Evolutionary conservation across 371 early-diverging fungal genomes (phyloP), one percentile per base, ranked within the genome.

Genomic region (Actinomucor elegans): DNA sequence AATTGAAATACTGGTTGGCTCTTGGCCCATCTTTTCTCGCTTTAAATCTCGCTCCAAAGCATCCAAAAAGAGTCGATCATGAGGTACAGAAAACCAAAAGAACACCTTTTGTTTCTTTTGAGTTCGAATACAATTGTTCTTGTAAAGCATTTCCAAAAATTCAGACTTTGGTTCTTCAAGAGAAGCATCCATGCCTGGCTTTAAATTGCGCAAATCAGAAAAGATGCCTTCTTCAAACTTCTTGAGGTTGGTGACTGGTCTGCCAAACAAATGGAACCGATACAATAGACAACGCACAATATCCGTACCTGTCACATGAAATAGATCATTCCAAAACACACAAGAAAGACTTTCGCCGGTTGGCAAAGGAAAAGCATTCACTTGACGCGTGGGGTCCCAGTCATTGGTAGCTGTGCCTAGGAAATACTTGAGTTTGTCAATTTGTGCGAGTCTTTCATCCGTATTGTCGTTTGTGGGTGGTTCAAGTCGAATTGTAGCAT

Each of bases 41-140:
- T 97, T 94, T 29, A 99, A 71, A 69, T 99, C 99, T 41, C 99
- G 86, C 71, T 99, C 99, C 40, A 99, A 78, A 9, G 99, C 99
- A 73, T 99, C 99, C 59, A 94, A 81, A 68, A 96, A 96, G 34
- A 98, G 78, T 24, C 92, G 78, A 69, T 99, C 99, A 72, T 98
- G 98, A 7, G 94, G 96, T 2, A 99, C 99, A 18, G 94, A 91
- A 72, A 92, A 93, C 99, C 99, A 99, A 68, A 89, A 97, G 73
- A 99, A 99, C 14, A 99, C 99, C 66, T 99, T 99, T 75, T 96
- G 97, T 75, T 99, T 99, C 86, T 99, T 99, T 75, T 99, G 99
- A 6, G 99, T 99, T 28, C 99, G 83, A 45, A 99, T 96, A 74
- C 99, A 99, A 61, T 96, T 93, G 75, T 97, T 90, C 70, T 95